phyloP scores from a whole-genome alignment of 257 asterid genomes.

The Rubia yunnanensis region DNA sequence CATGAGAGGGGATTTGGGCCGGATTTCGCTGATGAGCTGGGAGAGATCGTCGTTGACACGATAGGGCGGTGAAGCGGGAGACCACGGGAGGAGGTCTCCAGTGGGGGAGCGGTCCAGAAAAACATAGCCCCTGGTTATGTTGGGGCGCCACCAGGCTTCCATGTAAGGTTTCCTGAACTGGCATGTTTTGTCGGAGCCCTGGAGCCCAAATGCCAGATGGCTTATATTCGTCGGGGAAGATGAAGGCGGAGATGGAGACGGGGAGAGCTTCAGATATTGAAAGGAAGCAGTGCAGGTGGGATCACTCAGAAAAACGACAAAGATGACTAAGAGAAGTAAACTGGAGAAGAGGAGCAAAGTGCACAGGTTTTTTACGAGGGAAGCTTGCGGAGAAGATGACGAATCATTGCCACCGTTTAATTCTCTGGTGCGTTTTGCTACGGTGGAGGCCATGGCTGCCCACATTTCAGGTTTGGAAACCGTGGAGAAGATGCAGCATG shows the following conservation, averaged over 20 bases:
- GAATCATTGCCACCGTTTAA: not conserved
- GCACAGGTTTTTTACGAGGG: not conserved
- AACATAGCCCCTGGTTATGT: not conserved
- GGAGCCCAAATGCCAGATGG: not conserved
- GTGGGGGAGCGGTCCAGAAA: not conserved
- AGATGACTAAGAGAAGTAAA: not conserved
- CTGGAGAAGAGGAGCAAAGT: not conserved
- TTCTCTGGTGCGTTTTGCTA: not conserved
- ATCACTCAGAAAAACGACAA: not conserved
- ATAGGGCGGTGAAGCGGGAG: not conserved
- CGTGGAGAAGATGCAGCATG: not conserved
- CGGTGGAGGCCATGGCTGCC: not conserved
- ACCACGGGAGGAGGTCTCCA: not conserved
- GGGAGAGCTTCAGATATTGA: not conserved
- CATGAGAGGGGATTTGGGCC: not conserved
- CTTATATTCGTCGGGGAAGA: not conserved
- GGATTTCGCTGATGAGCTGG: not conserved
- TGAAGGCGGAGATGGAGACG: not conserved
- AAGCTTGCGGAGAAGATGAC: not conserved
- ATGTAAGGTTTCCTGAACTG: not conserved
- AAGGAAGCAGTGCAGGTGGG: not conserved
- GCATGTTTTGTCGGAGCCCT: not conserved
- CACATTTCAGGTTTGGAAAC: not conserved
- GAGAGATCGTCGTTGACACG: not conserved
- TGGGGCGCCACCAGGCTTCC: slow-evolving; percentile 2